Evolutionary conservation across 140 eudicot genomes (phyloP).

Genomic region (Stevia rebaudiana): DNA sequence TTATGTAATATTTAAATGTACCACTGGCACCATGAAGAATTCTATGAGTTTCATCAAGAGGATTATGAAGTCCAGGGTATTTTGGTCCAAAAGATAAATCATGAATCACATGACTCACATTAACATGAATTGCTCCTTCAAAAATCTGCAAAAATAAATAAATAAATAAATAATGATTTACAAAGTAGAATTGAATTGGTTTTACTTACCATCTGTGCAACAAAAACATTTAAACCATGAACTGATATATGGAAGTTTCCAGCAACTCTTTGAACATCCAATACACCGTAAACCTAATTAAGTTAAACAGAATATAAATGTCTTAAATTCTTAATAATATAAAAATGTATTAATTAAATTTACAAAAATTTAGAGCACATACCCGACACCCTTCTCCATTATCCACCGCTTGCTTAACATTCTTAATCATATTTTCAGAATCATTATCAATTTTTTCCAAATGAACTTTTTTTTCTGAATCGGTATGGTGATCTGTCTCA

Average conservation of each 20-base stretch:
- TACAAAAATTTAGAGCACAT: constrained; percentile 10
- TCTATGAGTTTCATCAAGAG: constrained; percentile 76
- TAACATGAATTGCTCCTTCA: constrained; percentile 80
- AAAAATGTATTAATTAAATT: not conserved
- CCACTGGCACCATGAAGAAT: constrained; percentile 76
- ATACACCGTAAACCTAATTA: constrained; percentile 75
- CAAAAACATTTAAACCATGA: constrained; percentile 88
- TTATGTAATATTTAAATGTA: constrained; percentile 93
- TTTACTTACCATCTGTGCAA: constrained; percentile 86
- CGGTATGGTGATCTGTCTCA: constrained; percentile 64
- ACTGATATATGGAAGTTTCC: constrained; percentile 97
- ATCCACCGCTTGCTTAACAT: constrained; percentile 75
- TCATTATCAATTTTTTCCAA: constrained; percentile 67
- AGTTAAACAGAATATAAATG: constrained; percentile 6
- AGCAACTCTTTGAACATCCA: constrained; percentile 99
- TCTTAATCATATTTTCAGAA: constrained; percentile 59
- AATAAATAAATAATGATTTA: not conserved
- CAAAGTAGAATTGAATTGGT: constrained; percentile 1
- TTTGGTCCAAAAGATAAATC: constrained; percentile 94
- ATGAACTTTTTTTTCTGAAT: constrained; percentile 44
- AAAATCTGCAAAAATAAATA: constrained; percentile 53
- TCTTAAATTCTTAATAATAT: not conserved
- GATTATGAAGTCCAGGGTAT: constrained; percentile 94
- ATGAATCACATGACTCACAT: constrained; percentile 88
- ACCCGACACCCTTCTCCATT: constrained; percentile 93